Conservation (phyloP, 257 asterid genomes). For the Capsicum rhomboideum region DNA sequence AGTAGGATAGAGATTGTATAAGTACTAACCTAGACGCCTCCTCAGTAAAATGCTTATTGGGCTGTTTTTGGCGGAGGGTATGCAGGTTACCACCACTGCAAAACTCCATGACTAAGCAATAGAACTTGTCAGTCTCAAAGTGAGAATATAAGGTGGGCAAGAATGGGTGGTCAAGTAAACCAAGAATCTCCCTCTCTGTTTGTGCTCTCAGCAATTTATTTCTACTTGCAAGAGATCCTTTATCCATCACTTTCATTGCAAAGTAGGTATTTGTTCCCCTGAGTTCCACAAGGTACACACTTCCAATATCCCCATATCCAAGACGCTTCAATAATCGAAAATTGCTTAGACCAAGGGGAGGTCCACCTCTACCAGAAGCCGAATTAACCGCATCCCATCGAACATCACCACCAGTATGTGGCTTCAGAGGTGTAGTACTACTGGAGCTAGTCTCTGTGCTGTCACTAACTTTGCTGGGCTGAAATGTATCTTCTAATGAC, state of each 20-base stretch:
- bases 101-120: constrained; percentile 91
- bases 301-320: constrained; percentile 93
- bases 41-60: constrained; percentile 70
- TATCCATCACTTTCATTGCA: constrained; percentile 98
- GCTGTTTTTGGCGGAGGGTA: constrained; percentile 85
- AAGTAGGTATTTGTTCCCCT: constrained; percentile 61
- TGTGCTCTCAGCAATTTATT: constrained; percentile 79
- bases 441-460: neutral
- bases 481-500: constrained; percentile 16
- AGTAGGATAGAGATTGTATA: neutral
- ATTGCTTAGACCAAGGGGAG: constrained; percentile 58
- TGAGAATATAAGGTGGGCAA: constrained; percentile 77
- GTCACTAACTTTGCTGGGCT: neutral
- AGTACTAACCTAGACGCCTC: constrained; percentile 60
- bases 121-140: constrained; percentile 76
- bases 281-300: constrained; percentile 83
- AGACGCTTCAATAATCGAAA: constrained; percentile 76
- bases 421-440: constrained; percentile 39
- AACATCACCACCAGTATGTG: constrained; percentile 92
- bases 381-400: constrained; percentile 81
- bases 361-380: constrained; percentile 45
- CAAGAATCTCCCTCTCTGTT: constrained; percentile 82
- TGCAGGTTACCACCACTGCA: constrained; percentile 97
- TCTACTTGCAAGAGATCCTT: constrained; percentile 72
- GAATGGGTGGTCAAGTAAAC: constrained; percentile 89